These are phyloP conservation scores for Coniella vitis DNA, from an alignment of 2,329 filamentous ascomycete genomes.

Conservation along the genomic window DNA sequence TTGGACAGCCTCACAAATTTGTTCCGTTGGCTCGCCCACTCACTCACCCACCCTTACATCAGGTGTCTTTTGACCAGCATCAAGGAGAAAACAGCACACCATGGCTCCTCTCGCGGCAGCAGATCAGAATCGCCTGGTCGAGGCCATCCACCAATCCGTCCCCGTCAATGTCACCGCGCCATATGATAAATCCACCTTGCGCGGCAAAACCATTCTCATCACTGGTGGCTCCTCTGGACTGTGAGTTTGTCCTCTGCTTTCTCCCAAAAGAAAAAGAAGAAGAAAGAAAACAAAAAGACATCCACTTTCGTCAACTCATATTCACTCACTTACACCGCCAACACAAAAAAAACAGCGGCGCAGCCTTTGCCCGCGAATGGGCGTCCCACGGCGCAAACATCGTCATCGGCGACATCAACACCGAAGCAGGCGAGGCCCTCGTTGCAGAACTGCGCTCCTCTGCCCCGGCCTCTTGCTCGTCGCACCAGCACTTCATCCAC, in stretches of 20 bases:
- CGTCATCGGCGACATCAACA: slow-evolving; percentile 57
- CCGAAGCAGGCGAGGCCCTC: slow-evolving; percentile 44
- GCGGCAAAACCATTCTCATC: slow-evolving; percentile 52
- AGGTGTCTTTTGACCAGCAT: no score
- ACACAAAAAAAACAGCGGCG: slow-evolving; percentile 29
- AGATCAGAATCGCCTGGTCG: slow-evolving; percentile 15
- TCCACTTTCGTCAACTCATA: no score
- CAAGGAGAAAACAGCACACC: slow-evolving; percentile 5
- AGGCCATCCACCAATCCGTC: slow-evolving; percentile 25
- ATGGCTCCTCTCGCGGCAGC: slow-evolving; percentile 23
- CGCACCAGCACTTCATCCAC: slow-evolving; percentile 47
- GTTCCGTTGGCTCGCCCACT: neutral
- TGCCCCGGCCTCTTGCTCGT: slow-evolving; percentile 31
- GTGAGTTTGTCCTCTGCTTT: neutral
- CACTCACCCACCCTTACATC: neutral
- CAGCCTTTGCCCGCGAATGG: slow-evolving; percentile 47
- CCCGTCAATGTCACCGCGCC: slow-evolving; percentile 39
- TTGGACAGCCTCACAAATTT: no score
- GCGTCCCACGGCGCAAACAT: slow-evolving; percentile 51
- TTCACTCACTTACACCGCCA: neutral
- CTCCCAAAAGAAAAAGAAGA: neutral
- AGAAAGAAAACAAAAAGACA: no score
- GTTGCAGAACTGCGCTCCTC: slow-evolving; percentile 42
- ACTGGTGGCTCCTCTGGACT: slow-evolving; percentile 59
- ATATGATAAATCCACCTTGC: slow-evolving; percentile 38